These are phyloP conservation scores for Cercospora beticola DNA, from an alignment of 2,329 filamentous ascomycete species.

Conservation along the genomic window DNA sequence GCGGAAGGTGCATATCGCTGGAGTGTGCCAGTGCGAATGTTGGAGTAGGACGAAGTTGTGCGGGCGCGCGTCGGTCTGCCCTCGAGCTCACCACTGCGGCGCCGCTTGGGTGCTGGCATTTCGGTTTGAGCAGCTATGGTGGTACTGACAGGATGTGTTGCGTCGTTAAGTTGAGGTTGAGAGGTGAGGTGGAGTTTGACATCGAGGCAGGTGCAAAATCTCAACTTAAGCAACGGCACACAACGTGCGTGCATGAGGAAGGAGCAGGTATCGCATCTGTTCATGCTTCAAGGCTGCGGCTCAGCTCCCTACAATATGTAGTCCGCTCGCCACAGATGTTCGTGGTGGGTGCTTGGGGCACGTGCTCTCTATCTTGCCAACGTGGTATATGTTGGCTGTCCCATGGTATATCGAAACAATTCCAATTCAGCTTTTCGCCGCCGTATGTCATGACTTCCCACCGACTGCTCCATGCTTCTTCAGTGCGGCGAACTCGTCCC, in stretches of 20 bases:
- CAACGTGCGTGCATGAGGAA: conserved; percentile 8
- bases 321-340: not conserved
- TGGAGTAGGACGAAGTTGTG: conserved; percentile 10
- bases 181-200: conserved; percentile 1
- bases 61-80: conserved; percentile 14
- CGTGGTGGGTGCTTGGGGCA: not conserved
- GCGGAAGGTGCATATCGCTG: conserved; percentile 16
- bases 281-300: not conserved
- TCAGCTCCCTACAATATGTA: not conserved
- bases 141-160: not conserved
- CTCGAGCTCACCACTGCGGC: conserved; percentile 13
- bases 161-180: not conserved
- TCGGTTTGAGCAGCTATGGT: not conserved
- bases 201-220: not conserved
- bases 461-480: conserved; percentile 44
- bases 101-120: conserved; percentile 11
- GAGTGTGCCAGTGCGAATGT: conserved; percentile 21
- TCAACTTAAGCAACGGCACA: not conserved
- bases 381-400: not conserved
- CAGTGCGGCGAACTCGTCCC: conserved; percentile 78
- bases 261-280: not conserved
- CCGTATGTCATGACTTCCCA: conserved; percentile 1
- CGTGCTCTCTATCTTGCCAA: not conserved
- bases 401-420: not conserved
- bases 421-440: not conserved